Base-by-base conservation (phyloP, 2,329 filamentous ascomycete species). In the Colletotrichum falcatum region DNA sequence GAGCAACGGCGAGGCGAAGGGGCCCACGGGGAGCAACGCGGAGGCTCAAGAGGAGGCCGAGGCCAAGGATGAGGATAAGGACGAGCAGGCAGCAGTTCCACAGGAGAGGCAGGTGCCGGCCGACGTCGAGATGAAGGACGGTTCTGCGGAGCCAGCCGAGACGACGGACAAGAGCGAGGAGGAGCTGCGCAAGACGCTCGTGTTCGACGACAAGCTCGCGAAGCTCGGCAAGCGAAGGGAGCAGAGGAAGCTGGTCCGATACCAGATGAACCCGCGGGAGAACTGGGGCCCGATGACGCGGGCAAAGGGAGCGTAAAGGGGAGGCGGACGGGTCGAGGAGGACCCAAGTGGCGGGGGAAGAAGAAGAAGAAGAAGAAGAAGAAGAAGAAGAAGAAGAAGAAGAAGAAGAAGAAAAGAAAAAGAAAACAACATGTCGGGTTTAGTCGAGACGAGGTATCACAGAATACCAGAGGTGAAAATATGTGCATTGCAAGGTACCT, bases 271-370 rank as follows among this genome's bases (percentile, higher is more conserved):
- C 78, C 96, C 96, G 55, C 86, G 92, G 70, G 91, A 94, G 77
- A 96, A 98, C 79, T 99, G 96, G 96, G 96, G 96, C 0, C 96
- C 96, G 1, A 90, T 97, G 89, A 84, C 82, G 62, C 83, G 84
- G 73, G 88, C 88, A 33, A 85, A 80, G 73, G 84, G 83, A n/a
- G 79, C 80, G 85, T 95, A 79, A 94, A 84, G 89, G 88, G 70
- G 89, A 18, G 37, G 28, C 69, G 89, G 30, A 28, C 16, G 54
- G 91, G 84, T 49, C 92, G 53, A 37, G 54, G 55, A 30, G 14
- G 20, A 12, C 12, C 20, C 44, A 46, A 23, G 20, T 1, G 44
- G 20, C 3, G 20, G 23, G 44, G 56, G 12, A 23, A 20, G 16
- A 14, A n/a, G n/a, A 7, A 8, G 23, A n/a, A 37, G 33, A 20